Evolutionary conservation across 2,329 filamentous ascomycete genomes (phyloP).

Genomic region (Trichophyton simii): DNA sequence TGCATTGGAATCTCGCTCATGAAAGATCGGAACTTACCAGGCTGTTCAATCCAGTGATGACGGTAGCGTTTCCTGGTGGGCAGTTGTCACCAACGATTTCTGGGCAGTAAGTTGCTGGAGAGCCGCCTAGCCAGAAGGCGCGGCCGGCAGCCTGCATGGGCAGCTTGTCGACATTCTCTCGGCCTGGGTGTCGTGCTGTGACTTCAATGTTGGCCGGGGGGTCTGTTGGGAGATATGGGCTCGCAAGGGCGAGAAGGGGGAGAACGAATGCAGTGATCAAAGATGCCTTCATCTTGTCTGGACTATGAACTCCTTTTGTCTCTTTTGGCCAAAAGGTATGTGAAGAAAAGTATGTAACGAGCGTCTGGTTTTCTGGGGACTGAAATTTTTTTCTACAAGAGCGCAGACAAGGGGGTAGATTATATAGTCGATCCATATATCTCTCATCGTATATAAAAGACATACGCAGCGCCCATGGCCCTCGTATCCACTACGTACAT

Average conservation of each 20-base stretch:
- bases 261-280: conserved; percentile 7
- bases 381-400: no score
- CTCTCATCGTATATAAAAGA: neutral
- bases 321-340: no score
- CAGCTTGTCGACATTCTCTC: conserved; percentile 32
- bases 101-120: conserved; percentile 41
- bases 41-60: conserved; percentile 29
- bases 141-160: conserved; percentile 37
- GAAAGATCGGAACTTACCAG: conserved; percentile 22
- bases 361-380: no score
- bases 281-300: conserved; percentile 7
- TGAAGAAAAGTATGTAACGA: no score
- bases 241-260: conserved; percentile 10
- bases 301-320: neutral
- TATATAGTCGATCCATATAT: neutral
- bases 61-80: conserved; percentile 37
- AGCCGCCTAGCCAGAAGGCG: conserved; percentile 40
- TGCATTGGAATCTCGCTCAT: neutral
- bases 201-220: conserved; percentile 15
- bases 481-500: neutral
- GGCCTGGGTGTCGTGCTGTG: conserved; percentile 17
- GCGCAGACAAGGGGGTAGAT: neutral
- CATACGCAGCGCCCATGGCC: neutral
- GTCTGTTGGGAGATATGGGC: neutral
- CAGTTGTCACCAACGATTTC: conserved; percentile 27